Evolutionary conservation across 2,329 filamentous ascomycete species (phyloP).

Genomic region (Penicillium sp.): DNA sequence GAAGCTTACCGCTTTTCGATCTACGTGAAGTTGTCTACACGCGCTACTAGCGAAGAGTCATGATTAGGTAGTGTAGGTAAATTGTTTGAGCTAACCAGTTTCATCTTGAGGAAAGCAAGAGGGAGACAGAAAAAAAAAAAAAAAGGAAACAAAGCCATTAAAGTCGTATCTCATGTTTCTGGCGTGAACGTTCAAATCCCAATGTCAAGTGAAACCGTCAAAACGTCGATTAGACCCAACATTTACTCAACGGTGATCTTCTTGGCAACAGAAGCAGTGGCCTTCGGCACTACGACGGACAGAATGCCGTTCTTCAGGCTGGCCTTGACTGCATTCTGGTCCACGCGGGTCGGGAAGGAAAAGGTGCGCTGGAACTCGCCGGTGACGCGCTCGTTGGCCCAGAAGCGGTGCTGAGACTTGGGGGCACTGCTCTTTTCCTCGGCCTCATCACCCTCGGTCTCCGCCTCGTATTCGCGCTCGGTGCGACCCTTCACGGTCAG

Average conservation of each 20-base stretch:
- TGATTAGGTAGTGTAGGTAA: not conserved
- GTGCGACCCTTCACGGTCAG: constrained; percentile 46
- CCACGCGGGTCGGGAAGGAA: constrained; percentile 56
- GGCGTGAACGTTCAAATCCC: not conserved
- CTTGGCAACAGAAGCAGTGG: constrained; percentile 46
- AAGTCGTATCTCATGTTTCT: not conserved
- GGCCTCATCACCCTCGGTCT: constrained; percentile 43
- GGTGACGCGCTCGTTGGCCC: constrained; percentile 59
- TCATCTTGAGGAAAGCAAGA: not conserved
- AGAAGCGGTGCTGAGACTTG: constrained; percentile 50
- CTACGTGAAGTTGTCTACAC: not conserved
- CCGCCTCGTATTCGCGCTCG: constrained; percentile 45
- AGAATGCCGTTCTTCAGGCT: constrained; percentile 61
- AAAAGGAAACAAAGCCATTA: not conserved
- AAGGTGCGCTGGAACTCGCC: constrained; percentile 61
- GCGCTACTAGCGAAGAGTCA: not conserved
- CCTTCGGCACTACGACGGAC: constrained; percentile 58
- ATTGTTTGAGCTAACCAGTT: not conserved
- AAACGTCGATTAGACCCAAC: not conserved
- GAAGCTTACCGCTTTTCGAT: not conserved
- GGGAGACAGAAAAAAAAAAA: too few species aligned
- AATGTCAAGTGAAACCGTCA: not conserved
- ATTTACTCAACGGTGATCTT: constrained; percentile 58
- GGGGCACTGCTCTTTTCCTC: constrained; percentile 25
- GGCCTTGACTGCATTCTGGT: constrained; percentile 62